Evolutionary conservation across 2,329 filamentous ascomycete genomes (phyloP), one percentile per base, ranked within the genome.

Genomic region (Arthrobotrys megalospora): DNA sequence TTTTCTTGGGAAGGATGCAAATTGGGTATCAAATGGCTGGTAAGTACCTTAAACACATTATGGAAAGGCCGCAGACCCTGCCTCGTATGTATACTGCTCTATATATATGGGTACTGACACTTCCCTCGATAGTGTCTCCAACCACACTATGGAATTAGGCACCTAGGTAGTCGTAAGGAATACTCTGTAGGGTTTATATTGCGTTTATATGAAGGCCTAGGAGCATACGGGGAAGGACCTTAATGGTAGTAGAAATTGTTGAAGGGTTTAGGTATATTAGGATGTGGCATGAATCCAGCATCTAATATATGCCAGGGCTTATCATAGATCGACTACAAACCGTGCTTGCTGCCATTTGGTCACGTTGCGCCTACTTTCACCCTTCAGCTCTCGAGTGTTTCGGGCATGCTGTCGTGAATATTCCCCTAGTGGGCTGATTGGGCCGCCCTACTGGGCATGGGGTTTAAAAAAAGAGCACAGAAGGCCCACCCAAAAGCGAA

Each of bases 31-130:
- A 28, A 28, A 28, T 28, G 24, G 24, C 24, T 28, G 24, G 5
- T 28, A 28, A 5, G 6, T 69, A 69, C 65, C 65, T 69, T 69
- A 69, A 58, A 24, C 65, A 69, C 65, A 69, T 69, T 3, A n/a
- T 28, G 24, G 5, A 28, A 28, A 2, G 24, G 24, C 5, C 24
- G 24, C 24, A 28, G 24, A 28, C 24, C 24, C 24, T 28, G 24
- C 24, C 24, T 5, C 24, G 24, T 28, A 28, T 28, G n/a, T n/a
- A n/a, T n/a, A n/a, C n/a, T n/a, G n/a, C n/a, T n/a, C 47, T 50
- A 28, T 14, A 41, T 41, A 41, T 41, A 41, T 41, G 7, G 1
- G 12, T 41, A 14, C 36, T 41, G 2, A 8, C 12, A 14, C 36
- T 41, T 28, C 24, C 24, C 24, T 28, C 24, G 24, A 28, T 28